Percentiles rank a stretch among this genome's conserved stretches.
Conservation (phyloP, 2,329 filamentous ascomycete species). For the Xylariales sp. region DNA sequence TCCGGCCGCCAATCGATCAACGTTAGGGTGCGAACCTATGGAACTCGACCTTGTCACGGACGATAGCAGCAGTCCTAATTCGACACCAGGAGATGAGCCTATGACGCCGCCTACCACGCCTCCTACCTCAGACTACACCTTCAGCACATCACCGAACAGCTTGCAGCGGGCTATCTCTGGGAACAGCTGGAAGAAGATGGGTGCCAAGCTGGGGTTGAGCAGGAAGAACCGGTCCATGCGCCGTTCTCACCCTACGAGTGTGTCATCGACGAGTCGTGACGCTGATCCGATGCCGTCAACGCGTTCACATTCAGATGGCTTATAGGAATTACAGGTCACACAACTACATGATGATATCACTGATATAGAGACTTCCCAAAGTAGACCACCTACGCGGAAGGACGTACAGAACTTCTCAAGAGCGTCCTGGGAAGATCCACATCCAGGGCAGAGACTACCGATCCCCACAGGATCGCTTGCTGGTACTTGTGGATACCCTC, state of each 20-base stretch:
- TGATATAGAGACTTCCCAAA: conserved; percentile 14
- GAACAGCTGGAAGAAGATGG: conserved; percentile 61
- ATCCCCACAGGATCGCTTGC: conserved; percentile 22
- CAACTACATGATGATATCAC: conserved; percentile 38
- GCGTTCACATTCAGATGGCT: conserved; percentile 32
- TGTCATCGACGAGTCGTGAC: conserved; percentile 37
- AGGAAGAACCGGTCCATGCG: conserved; percentile 45
- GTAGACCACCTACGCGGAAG: conserved; percentile 2
- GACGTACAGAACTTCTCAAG: conserved; percentile 17
- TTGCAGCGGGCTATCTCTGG: conserved; percentile 50
- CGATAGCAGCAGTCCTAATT: conserved; percentile 59
- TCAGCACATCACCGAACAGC: conserved; percentile 46
- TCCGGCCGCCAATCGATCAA: conserved; percentile 34
- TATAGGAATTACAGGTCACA: conserved; percentile 58
- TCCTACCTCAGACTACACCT: conserved; percentile 55
- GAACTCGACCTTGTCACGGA: conserved; percentile 55
- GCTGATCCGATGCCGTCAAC: conserved; percentile 33
- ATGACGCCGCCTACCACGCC: conserved; percentile 74
- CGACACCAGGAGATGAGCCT: conserved; percentile 52
- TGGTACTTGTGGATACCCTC: conserved; percentile 16
- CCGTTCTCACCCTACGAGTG: conserved; percentile 38
- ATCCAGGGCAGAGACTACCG: conserved; percentile 38
- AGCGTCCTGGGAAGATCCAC: conserved; percentile 38
- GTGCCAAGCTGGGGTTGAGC: conserved; percentile 55
- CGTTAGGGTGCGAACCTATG: conserved; percentile 40